Conservation (phyloP, 2,329 filamentous ascomycete species). For the Aspergillus unguis region DNA sequence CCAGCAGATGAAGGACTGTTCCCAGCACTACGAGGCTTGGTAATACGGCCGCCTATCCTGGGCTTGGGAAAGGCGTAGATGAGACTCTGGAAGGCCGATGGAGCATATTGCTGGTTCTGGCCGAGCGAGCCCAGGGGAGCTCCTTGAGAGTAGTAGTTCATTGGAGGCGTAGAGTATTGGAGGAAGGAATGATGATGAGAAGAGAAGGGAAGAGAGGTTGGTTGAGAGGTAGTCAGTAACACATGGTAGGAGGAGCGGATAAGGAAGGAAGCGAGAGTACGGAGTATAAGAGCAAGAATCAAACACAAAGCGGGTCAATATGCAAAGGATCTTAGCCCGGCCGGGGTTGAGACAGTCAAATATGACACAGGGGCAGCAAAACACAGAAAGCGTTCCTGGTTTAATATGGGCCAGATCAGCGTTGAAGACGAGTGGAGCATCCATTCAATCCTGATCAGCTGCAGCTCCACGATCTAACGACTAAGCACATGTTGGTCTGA, state of each 20-base stretch:
- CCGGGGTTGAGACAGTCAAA: constrained; percentile 13
- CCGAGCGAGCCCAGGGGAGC: constrained; percentile 28
- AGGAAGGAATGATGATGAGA: neutral
- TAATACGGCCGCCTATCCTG: constrained; percentile 53
- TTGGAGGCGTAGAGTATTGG: constrained; percentile 15
- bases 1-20: constrained; percentile 59
- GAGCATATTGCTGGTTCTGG: constrained; percentile 21
- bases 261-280: constrained; percentile 14
- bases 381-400: constrained; percentile 7
- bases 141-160: constrained; percentile 32
- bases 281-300: constrained; percentile 16
- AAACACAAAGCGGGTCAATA: constrained; percentile 16
- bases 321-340: constrained; percentile 20
- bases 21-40: constrained; percentile 65
- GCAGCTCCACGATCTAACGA: constrained; percentile 33
- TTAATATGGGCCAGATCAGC: constrained; percentile 15
- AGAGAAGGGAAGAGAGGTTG: neutral
- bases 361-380: constrained; percentile 20
- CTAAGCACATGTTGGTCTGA: constrained; percentile 25
- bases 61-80: constrained; percentile 46
- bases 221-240: neutral
- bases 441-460: constrained; percentile 29
- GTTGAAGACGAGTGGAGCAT: neutral
- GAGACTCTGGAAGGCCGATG: constrained; percentile 38
- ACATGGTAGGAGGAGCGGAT: neutral